Conservation (phyloP, 257 asterid genomes). For the Striga asiatica region DNA sequence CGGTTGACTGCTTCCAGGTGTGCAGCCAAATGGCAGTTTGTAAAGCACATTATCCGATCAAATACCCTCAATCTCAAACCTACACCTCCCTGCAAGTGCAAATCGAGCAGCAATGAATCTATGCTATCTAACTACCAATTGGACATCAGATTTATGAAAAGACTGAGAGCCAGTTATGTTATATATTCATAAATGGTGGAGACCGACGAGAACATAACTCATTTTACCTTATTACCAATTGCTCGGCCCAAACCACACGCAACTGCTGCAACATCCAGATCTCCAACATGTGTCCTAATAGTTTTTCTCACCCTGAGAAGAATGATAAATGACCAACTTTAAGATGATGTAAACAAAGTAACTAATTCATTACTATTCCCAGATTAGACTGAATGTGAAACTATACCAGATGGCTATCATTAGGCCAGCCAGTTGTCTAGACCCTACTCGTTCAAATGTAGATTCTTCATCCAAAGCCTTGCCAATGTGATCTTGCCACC, state of each 20-base stretch:
- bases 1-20: constrained; percentile 95
- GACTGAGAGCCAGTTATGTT: not conserved
- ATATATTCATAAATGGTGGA: not conserved
- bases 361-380: not conserved
- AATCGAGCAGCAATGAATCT: not conserved
- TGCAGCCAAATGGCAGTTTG: constrained; percentile 90
- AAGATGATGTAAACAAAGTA: not conserved
- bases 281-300: constrained; percentile 70
- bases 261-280: constrained; percentile 81
- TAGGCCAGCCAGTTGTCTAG: constrained; percentile 87
- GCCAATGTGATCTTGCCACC: constrained; percentile 96
- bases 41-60: constrained; percentile 80
- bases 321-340: not conserved
- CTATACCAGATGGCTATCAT: constrained; percentile 79
- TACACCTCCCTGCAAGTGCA: constrained; percentile 74
- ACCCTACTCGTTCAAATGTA: constrained; percentile 77
- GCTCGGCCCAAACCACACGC: constrained; percentile 97
- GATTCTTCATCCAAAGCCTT: constrained; percentile 77
- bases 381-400: constrained; percentile 4
- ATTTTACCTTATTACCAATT: constrained; percentile 89
- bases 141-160: no score
- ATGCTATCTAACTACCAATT: not conserved
- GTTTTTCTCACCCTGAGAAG: constrained; percentile 66
- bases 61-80: constrained; percentile 87
- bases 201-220: no score